Evolutionary conservation across 2,329 filamentous ascomycete species (phyloP).

Genomic region (Trichoderma cornu-damae): DNA sequence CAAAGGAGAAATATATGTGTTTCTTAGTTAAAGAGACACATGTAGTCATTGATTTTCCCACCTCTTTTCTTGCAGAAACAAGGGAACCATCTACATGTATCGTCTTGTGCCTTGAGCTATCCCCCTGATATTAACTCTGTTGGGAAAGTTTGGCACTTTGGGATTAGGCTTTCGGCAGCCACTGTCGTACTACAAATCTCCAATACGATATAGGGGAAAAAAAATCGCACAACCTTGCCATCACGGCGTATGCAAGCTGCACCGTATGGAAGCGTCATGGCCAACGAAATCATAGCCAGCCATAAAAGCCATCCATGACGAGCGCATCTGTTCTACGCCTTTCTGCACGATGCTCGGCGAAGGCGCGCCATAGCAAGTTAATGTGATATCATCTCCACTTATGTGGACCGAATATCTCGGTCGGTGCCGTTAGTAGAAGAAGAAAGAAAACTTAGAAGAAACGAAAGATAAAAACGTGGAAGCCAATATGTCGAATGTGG

Average conservation of each 20-base stretch:
- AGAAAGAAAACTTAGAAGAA: no score
- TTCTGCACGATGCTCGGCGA: not conserved
- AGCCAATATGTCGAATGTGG: no score
- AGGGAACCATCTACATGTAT: not conserved
- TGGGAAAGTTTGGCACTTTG: not conserved
- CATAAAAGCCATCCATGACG: not conserved
- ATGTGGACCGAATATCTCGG: not conserved
- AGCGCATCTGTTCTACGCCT: not conserved
- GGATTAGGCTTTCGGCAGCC: not conserved
- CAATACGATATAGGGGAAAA: conserved; percentile 7
- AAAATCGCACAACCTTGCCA: not conserved
- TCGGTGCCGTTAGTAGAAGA: not conserved
- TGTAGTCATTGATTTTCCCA: not conserved
- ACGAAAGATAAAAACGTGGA: no score
- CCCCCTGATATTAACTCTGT: not conserved
- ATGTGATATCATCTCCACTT: not conserved
- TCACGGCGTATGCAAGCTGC: not conserved
- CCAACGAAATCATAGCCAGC: not conserved
- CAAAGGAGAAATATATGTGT: no score
- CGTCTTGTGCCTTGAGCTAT: not conserved
- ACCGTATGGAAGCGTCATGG: not conserved
- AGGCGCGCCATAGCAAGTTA: not conserved
- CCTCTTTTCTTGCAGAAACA: not conserved
- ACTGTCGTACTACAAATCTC: conserved; percentile 4
- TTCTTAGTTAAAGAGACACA: no score